Base-by-base conservation (phyloP, 345 rosid species). In the Eucalyptus curtisii region DNA sequence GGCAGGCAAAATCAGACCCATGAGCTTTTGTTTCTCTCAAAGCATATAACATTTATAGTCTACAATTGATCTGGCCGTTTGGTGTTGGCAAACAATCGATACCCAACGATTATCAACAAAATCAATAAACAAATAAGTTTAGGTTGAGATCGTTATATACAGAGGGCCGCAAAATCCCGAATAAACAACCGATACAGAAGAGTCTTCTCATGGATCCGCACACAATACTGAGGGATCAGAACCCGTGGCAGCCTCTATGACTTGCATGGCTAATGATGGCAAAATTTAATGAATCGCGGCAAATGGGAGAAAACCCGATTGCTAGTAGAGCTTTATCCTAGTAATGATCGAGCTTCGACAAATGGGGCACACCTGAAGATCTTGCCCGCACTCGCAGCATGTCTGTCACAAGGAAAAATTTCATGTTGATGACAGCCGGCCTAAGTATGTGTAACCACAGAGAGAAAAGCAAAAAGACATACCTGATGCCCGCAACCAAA, bases 401-500 rank as follows among this genome's bases (percentile, higher is more conserved):
- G 99, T 96, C 99, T 97, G 94, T 76, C 15, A 87, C 40, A 81
- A 50, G 25, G 20, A 33, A 48, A 7, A 57, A 33, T 24, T 49
- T 25, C 49, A 24, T 14, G 31, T 37, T 53, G 85, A 79, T 53
- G 64, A 52, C 61, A 33, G 66, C 27, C 71, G 7, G 42, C n/a
- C 52, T 42, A 84, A 57, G 14, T 27, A 76, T 49, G 15, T 25
- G 64, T 68, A 44, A 27, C 53, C 20, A 57, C 40, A 37, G 48
- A 30, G 79, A 40, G 37, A 53, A 45, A 59, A 19, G 37, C 27
- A 33, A 15, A 31, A 47, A 40, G 40, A 50, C 55, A 40, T 92
- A 97, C 99, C 98, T 97, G 99, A 93, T 97, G 99, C 45, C 99
- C 99, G 31, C 99, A 97, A 68, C 99, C 99, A 85, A 97, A 97